Conservation (phyloP, 2,329 filamentous ascomycete genomes). For the Emergomyces pasteurianus region DNA sequence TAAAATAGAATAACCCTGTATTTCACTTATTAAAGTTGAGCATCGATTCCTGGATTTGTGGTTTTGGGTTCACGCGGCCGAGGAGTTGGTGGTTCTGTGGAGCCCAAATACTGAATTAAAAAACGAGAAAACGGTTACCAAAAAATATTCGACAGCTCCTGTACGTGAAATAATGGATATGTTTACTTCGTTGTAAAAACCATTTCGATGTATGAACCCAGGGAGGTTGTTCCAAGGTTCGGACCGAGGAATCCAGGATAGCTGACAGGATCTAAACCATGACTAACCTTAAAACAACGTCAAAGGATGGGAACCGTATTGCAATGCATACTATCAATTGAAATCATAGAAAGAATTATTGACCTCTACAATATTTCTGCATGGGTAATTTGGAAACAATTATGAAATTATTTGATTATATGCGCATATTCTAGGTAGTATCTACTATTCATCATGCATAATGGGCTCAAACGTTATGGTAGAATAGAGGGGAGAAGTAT, state of each 20-base stretch:
- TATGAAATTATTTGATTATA: background rate
- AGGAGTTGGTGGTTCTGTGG: background rate
- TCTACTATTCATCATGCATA: background rate
- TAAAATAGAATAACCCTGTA: no score
- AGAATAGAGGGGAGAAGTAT: no score
- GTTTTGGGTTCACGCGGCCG: no score
- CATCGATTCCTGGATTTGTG: no score
- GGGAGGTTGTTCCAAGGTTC: background rate
- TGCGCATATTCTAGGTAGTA: background rate
- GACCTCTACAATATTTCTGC: no score
- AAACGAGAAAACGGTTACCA: background rate
- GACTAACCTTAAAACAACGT: background rate
- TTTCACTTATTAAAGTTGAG: no score
- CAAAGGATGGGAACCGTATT: background rate
- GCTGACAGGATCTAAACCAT: background rate
- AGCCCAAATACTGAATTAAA: background rate
- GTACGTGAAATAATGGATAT: background rate
- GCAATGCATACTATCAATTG: no score
- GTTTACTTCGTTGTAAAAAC: background rate
- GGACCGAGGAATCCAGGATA: background rate
- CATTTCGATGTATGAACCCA: background rate
- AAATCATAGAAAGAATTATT: no score
- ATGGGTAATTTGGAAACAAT: no score
- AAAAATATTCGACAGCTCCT: background rate
- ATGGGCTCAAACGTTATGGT: background rate